Evolutionary conservation across 192 early-diverging fungal genomes (phyloP).

Genomic region (Backusella sp.): DNA sequence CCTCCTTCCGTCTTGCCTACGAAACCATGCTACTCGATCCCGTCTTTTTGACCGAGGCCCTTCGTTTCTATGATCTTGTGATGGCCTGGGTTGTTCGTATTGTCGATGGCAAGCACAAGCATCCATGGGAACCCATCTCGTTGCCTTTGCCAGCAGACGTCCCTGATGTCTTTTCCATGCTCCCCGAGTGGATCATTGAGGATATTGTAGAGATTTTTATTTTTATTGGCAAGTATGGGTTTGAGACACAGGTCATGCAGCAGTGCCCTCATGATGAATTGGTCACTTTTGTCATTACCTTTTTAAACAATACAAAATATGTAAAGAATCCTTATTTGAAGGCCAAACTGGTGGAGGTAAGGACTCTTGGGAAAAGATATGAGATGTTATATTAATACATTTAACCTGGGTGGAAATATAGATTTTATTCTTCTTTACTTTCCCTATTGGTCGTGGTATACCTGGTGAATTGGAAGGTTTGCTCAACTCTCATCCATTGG

Average conservation of each 20-base stretch:
- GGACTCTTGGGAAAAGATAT: slow-evolving; percentile 22
- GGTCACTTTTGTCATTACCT: slow-evolving; percentile 71
- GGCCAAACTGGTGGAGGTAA: slow-evolving; percentile 90
- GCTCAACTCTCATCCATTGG: slow-evolving; percentile 74
- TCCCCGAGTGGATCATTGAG: slow-evolving; percentile 93
- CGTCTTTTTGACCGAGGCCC: slow-evolving; percentile 54
- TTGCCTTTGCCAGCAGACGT: slow-evolving; percentile 57
- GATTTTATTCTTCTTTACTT: slow-evolving; percentile 82
- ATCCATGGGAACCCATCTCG: slow-evolving; percentile 38
- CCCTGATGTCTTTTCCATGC: slow-evolving; percentile 62
- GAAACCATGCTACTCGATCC: slow-evolving; percentile 80
- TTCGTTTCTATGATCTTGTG: slow-evolving; percentile 86
- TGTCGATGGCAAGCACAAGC: slow-evolving; percentile 53
- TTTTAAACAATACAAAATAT: slow-evolving; percentile 74
- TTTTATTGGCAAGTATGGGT: slow-evolving; percentile 60
- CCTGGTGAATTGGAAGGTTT: slow-evolving; percentile 60
- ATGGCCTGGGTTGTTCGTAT: slow-evolving; percentile 88
- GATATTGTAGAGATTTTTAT: slow-evolving; percentile 83
- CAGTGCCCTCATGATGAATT: slow-evolving; percentile 45
- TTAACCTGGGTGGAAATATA: background rate
- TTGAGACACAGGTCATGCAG: slow-evolving; percentile 42
- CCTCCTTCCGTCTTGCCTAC: slow-evolving; percentile 64
- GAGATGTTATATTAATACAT: background rate
- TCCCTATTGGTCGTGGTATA: slow-evolving; percentile 56
- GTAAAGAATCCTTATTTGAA: slow-evolving; percentile 96